These are phyloP conservation scores for Neurospora tetraspora DNA, from an alignment of 495 filamentous ascomycete species.

Conservation along the genomic window DNA sequence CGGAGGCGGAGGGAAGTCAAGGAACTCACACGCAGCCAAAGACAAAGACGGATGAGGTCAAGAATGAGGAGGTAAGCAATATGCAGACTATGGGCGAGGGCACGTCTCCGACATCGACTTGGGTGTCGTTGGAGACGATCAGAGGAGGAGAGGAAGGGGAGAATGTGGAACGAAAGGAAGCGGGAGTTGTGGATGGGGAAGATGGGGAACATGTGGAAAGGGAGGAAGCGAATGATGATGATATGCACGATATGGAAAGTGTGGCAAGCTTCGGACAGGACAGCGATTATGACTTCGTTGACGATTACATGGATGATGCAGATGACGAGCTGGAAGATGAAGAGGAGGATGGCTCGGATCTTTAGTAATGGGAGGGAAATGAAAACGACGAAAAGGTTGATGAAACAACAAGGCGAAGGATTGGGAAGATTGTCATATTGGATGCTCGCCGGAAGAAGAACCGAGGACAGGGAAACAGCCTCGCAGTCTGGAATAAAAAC, in stretches of 20 bases:
- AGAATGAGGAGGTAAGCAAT: background rate
- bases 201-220: background rate
- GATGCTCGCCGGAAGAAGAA: background rate
- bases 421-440: background rate
- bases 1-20: background rate
- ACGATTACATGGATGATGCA: slow-evolving; percentile 21
- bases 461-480: background rate
- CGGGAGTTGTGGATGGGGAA: background rate
- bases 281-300: background rate
- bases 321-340: slow-evolving; percentile 32
- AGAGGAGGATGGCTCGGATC: slow-evolving; percentile 5
- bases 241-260: background rate
- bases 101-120: background rate
- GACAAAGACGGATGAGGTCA: background rate
- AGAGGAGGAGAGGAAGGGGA: background rate
- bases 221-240: background rate
- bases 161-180: background rate
- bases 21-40: background rate
- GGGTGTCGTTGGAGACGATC: background rate
- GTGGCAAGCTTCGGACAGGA: background rate
- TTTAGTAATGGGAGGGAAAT: background rate
- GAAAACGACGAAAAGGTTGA: background rate
- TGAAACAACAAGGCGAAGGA: background rate
- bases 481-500: background rate
- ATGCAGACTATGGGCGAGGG: background rate